Conservation (phyloP, 2,329 filamentous ascomycete genomes). For the Myrmaecium sp. region DNA sequence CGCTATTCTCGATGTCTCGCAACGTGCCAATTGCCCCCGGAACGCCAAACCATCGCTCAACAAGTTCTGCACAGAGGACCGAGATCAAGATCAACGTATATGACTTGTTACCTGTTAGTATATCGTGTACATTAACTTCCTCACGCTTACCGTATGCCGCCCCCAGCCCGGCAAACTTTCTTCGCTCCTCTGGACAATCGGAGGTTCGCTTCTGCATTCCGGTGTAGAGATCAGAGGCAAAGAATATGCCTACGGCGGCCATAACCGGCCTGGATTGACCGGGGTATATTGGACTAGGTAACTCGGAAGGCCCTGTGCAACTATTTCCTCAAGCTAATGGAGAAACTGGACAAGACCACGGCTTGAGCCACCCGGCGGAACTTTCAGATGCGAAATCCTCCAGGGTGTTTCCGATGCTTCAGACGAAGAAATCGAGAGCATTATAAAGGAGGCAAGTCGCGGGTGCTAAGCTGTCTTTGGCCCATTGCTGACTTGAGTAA, state of each 20-base stretch:
- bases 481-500: background rate
- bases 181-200: constrained; percentile 61
- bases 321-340: background rate
- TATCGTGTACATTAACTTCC: no score
- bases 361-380: constrained; percentile 58
- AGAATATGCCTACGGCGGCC: constrained; percentile 76
- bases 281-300: constrained; percentile 66
- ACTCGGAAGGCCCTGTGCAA: constrained; percentile 11
- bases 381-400: constrained; percentile 56
- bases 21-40: constrained; percentile 14
- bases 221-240: constrained; percentile 64
- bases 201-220: constrained; percentile 63
- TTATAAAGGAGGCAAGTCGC: constrained; percentile 37
- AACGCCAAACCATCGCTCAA: constrained; percentile 40
- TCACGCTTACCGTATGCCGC: constrained; percentile 1
- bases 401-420: constrained; percentile 63
- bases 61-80: constrained; percentile 52
- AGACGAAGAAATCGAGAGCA: constrained; percentile 50
- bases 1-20: no score
- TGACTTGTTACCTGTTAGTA: constrained; percentile 54
- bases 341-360: constrained; percentile 28
- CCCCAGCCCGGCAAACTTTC: constrained; percentile 57
- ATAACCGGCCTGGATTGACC: constrained; percentile 51
- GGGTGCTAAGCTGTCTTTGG: constrained; percentile 6
- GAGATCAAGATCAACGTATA: constrained; percentile 65